Percentiles rank a stretch among this genome's conserved stretches.
Evolutionary conservation across 495 filamentous ascomycete species (phyloP).

Genomic region (Trichoderma gamsii): DNA sequence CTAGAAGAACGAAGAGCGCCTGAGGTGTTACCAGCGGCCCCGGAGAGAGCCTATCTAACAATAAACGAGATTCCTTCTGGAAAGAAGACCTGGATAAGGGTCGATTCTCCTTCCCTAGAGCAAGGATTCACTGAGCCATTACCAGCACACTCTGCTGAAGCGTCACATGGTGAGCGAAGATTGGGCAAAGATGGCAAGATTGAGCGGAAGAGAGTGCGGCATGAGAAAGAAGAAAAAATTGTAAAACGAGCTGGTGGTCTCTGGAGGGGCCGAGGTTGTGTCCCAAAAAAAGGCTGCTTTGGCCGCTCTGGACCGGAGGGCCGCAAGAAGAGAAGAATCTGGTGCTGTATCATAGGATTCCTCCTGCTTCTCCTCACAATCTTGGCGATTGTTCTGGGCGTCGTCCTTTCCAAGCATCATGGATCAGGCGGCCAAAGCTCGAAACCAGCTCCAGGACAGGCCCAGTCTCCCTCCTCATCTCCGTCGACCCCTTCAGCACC

Average conservation of each 20-base stretch:
- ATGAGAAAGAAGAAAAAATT: slow-evolving; percentile 57
- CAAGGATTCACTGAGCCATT: slow-evolving; percentile 19
- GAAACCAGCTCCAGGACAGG: background rate
- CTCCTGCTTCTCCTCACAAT: slow-evolving; percentile 52
- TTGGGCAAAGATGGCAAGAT: slow-evolving; percentile 31
- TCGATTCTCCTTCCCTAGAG: background rate
- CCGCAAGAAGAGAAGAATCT: slow-evolving; percentile 56
- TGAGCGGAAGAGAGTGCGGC: slow-evolving; percentile 47
- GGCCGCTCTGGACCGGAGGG: slow-evolving; percentile 58
- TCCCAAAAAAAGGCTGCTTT: slow-evolving; percentile 54
- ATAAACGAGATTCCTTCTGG: background rate
- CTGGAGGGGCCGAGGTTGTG: slow-evolving; percentile 56
- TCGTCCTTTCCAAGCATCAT: slow-evolving; percentile 42
- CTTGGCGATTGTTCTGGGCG: slow-evolving; percentile 53
- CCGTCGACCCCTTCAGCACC: background rate
- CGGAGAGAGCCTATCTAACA: background rate
- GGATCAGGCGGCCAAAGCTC: background rate
- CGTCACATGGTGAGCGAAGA: slow-evolving; percentile 32
- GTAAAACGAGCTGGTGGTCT: slow-evolving; percentile 49
- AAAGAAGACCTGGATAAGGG: background rate
- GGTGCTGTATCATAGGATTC: slow-evolving; percentile 45
- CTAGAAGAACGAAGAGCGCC: background rate
- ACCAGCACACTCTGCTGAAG: slow-evolving; percentile 31
- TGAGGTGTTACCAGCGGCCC: background rate
- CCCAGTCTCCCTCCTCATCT: background rate